Base-by-base conservation (phyloP, 2,329 filamentous ascomycete genomes). In the Ceratocystis harringtonii region DNA sequence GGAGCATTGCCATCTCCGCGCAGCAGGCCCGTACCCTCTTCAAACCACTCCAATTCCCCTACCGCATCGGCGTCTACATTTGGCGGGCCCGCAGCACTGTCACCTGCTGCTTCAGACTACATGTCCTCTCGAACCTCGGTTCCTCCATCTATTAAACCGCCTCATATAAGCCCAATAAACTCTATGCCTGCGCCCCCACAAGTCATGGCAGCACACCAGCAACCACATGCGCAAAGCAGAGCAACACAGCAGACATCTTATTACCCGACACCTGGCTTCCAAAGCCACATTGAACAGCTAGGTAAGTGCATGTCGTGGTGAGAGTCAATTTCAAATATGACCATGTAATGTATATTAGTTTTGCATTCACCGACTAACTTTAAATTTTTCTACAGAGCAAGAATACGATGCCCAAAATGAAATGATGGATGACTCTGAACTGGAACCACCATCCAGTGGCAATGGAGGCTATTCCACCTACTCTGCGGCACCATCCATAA, bases 211-310 rank as follows among this genome's bases (percentile, higher is more conserved):
- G 48, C 55, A 22, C 64, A 64, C 5, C 66, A 67, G 45, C 65
- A 66, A 48, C 61, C 64, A 25, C 30, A 66, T 64, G 58, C 44
- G 62, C 65, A 64, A 19, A 66, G 41, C 25, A 61, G 65, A 25
- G 52, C 63, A 10, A 10, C 67, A 19, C 64, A 66, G 58, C 71
- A 77, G 68, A 74, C 79, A 61, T 74, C 80, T 64, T 95, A 88
- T 76, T 96, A 95, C 73, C 85, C 89, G 62, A 88, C 90, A 66
- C 88, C 89, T 19, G 78, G 79, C 1, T 96, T 95, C 77, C 90
- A 95, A 73, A 94, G 89, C 75, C 92, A 96, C 75, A 92, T 95
- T 76, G 89, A 95, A 76, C 90, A 96, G 80, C 84, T 97, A 75
- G 92, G 92, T 88, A 90, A 89, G 91, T 80, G 36, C 36, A 41